These are phyloP conservation scores for Reutealis trisperma DNA, from an alignment of 345 rosid species.

Conservation along the genomic window DNA sequence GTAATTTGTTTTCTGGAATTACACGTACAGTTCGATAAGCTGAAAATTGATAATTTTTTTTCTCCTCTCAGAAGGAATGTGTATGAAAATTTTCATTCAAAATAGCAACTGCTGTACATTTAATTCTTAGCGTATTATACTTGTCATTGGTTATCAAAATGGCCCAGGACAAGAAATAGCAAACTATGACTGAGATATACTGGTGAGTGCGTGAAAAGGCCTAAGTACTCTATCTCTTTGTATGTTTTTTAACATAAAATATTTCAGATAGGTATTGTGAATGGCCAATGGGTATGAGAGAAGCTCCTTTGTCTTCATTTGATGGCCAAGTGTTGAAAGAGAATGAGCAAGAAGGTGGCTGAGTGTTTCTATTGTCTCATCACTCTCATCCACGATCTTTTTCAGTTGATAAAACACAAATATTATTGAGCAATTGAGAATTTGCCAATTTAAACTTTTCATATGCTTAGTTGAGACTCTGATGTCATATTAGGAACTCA, in stretches of 20 bases:
- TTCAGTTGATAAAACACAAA: not conserved
- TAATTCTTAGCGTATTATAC: not conserved
- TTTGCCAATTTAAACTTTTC: too few relatives aligned
- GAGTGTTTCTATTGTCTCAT: not conserved
- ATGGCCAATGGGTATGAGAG: too few relatives aligned
- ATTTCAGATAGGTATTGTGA: too few relatives aligned
- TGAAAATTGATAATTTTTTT: not conserved
- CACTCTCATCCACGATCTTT: not conserved
- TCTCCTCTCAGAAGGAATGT: not conserved
- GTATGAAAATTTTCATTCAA: slow-evolving; percentile 1
- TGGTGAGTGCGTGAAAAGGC: too few relatives aligned
- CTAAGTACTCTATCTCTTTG: too few relatives aligned
- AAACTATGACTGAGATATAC: not conserved
- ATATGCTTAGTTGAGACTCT: too few relatives aligned
- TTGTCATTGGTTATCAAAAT: not conserved
- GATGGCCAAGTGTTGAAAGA: not conserved
- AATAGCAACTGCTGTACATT: not conserved
- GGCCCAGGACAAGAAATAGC: not conserved
- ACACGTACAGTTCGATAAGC: not conserved
- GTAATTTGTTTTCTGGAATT: slow-evolving; percentile 9
- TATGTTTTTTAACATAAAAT: too few relatives aligned
- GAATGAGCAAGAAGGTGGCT: not conserved
- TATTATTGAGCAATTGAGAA: too few relatives aligned
- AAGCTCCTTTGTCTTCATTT: too few relatives aligned
- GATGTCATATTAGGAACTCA: too few relatives aligned